Evolutionary conservation across 176 grass and related monocot genomes (phyloP), one percentile per base, ranked within the genome.

Genomic region (Ensete glaucum): DNA sequence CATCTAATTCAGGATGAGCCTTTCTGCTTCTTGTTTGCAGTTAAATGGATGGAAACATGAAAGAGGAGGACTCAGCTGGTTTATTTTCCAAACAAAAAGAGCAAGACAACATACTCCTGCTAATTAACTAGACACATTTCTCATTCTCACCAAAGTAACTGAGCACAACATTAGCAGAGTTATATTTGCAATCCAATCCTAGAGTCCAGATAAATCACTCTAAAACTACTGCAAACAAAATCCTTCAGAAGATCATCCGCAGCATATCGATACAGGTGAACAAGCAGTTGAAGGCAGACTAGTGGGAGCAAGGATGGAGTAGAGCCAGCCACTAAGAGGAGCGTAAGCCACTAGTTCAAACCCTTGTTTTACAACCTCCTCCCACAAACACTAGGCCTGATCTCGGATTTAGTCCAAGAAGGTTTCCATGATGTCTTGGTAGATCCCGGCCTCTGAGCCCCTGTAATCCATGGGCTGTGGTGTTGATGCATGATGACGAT

Each of bases 401-500:
- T 76, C 53, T 16, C 1, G 54, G 12, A 53, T 77, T 77, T 90
- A 98, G 78, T 95, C 88, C 96, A 95, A 86, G 81, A 94, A 99
- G 21, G 89, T 91, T 75, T 99, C 96, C 96, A 99, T 99, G 66
- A 99, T 82, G 79, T 99, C 91, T 1, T 84, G 91, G 81, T 95
- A 99, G 63, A 99, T 84, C 60, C 91, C 91, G 63, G 89, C 85
- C 66, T 99, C 91, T 12, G 86, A 58, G 9, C 86, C 88, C 69
- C 96, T 79, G 75, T 99, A 99, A 74, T 99, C 91, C 81, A 95
- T 94, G 26, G 73, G 77, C 82, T 85, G 68, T 27, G 34, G 49
- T 17, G 65, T 23, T 16, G 26, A 6, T 9, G 53, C 17, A 15
- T 80, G 69, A 20, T 77, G 75, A 15, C 67, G 52, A 20, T 78